A percentile compares a stretch with the other conserved stretches of the same genome.
These are phyloP conservation scores for Candida glucosophila DNA, from an alignment of 1,139 yeast genomes.

Conservation along the genomic window DNA sequence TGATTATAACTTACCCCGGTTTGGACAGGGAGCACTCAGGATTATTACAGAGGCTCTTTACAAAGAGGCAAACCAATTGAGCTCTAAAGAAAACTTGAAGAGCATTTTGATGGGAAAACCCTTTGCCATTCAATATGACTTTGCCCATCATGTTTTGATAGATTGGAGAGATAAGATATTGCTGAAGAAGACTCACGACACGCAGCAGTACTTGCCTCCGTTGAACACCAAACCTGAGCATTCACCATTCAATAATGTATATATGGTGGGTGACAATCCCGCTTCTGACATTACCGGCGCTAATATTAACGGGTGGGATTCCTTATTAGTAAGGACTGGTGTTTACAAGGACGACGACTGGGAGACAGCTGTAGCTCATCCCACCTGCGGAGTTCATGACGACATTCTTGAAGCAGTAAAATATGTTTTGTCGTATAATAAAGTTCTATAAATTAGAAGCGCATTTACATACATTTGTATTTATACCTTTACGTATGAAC, in stretches of 20 bases:
- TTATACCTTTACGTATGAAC: too few relatives aligned
- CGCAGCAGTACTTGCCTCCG: slow-evolving; percentile 24
- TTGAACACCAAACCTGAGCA: slow-evolving; percentile 25
- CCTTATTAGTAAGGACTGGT: slow-evolving; percentile 78
- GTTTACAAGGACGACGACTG: slow-evolving; percentile 71
- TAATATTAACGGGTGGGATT: slow-evolving; percentile 78
- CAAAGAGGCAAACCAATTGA: slow-evolving; percentile 44
- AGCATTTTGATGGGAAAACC: slow-evolving; percentile 81
- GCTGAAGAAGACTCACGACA: slow-evolving; percentile 9
- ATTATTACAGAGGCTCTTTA: slow-evolving; percentile 58
- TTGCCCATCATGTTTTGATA: slow-evolving; percentile 63
- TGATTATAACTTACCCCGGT: slow-evolving; percentile 68
- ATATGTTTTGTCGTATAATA: slow-evolving; percentile 4
- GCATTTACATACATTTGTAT: too few relatives aligned
- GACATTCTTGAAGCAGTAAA: slow-evolving; percentile 40
- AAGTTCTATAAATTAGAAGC: too few relatives aligned
- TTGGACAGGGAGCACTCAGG: slow-evolving; percentile 90
- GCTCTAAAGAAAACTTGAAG: slow-evolving; percentile 28
- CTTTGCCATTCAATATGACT: slow-evolving; percentile 69
- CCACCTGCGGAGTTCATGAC: slow-evolving; percentile 41
- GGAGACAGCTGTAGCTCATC: slow-evolving; percentile 25
- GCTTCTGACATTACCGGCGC: slow-evolving; percentile 90
- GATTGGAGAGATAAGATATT: slow-evolving; percentile 43
- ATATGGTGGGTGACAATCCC: slow-evolving; percentile 96
- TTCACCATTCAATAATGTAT: slow-evolving; percentile 51